phyloP scores from a whole-genome alignment of 495 filamentous ascomycete genomes.

The Neohortaea acidophila region DNA sequence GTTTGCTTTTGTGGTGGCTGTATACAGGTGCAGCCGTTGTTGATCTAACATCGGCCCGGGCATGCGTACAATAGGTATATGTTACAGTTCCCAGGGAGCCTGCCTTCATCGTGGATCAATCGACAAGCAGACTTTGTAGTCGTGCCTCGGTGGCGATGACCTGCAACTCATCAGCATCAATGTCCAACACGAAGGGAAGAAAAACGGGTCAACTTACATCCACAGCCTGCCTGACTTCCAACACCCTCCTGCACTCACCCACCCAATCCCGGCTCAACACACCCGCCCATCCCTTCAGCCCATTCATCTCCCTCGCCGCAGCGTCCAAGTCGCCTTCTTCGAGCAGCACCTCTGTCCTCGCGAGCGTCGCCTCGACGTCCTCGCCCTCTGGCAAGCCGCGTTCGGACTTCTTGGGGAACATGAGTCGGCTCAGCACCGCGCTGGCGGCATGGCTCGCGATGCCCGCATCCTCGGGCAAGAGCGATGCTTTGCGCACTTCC shows the following conservation, averaged over 20 bases:
- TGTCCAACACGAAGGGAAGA: conserved; percentile 1
- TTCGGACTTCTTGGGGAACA: conserved; percentile 79
- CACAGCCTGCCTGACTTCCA: conserved; percentile 90
- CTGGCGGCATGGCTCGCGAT: conserved; percentile 86
- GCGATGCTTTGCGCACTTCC: conserved; percentile 84
- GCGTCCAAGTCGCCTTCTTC: conserved; percentile 85
- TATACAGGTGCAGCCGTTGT: too few species aligned
- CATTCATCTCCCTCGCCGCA: conserved; percentile 90
- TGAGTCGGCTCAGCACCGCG: conserved; percentile 70
- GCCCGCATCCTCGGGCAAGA: conserved; percentile 83
- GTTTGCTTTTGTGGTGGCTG: too few species aligned
- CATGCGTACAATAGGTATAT: too few species aligned
- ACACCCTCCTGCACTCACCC: conserved; percentile 65
- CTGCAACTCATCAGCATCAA: conserved; percentile 13
- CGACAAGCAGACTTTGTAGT: conserved; percentile 30
- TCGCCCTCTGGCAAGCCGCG: conserved; percentile 56
- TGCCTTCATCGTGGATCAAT: too few species aligned
- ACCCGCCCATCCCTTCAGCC: conserved; percentile 81
- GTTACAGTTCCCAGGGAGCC: too few species aligned
- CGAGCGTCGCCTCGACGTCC: conserved; percentile 88
- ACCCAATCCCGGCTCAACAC: conserved; percentile 87
- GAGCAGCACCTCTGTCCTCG: conserved; percentile 69
- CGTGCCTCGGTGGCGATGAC: conserved; percentile 32
- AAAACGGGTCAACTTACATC: conserved; percentile 49
- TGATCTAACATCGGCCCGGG: too few species aligned